Conservation (phyloP, 2,329 filamentous ascomycete species). For the Rutstroemia sp. region DNA sequence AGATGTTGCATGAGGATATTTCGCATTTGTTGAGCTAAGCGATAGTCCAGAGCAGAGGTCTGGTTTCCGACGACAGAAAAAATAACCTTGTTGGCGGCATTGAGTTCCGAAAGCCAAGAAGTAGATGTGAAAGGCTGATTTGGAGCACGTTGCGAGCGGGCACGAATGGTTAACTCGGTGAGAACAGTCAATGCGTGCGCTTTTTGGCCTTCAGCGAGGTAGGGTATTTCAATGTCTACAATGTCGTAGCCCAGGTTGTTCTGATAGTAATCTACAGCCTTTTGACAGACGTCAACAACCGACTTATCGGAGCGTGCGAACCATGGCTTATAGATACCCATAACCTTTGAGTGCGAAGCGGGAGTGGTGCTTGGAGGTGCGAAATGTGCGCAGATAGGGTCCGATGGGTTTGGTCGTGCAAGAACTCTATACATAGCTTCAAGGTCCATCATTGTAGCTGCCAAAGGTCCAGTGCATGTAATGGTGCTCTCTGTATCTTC, state of each 20-base stretch:
- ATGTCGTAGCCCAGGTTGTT: constrained; percentile 41
- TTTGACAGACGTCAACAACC: constrained; percentile 55
- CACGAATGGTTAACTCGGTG: constrained; percentile 52
- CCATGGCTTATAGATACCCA: constrained; percentile 66
- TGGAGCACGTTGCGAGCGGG: constrained; percentile 24
- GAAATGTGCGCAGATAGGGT: constrained; percentile 56
- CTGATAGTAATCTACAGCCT: constrained; percentile 51
- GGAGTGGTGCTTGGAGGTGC: constrained; percentile 37
- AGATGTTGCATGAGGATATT: constrained; percentile 73
- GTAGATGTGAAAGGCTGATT: not conserved
- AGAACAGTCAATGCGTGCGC: constrained; percentile 75
- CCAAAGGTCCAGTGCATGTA: constrained; percentile 65
- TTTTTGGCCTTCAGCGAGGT: constrained; percentile 60
- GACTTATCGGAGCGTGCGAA: constrained; percentile 57
- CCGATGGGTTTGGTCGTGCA: constrained; percentile 59
- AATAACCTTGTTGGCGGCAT: constrained; percentile 62
- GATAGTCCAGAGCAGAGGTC: constrained; percentile 60
- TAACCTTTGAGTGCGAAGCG: constrained; percentile 46
- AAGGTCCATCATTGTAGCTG: constrained; percentile 68
- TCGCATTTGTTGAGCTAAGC: constrained; percentile 67
- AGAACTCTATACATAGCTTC: constrained; percentile 74
- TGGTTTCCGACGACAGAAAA: constrained; percentile 52
- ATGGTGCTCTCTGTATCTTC: constrained; percentile 46
- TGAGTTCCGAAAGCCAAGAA: constrained; percentile 48
- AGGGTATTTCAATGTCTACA: constrained; percentile 57